A percentile compares a stretch with the other conserved stretches of the same genome.
These are phyloP conservation scores for Scutellaria minor DNA, from an alignment of 257 asterid genomes.

Conservation along the genomic window DNA sequence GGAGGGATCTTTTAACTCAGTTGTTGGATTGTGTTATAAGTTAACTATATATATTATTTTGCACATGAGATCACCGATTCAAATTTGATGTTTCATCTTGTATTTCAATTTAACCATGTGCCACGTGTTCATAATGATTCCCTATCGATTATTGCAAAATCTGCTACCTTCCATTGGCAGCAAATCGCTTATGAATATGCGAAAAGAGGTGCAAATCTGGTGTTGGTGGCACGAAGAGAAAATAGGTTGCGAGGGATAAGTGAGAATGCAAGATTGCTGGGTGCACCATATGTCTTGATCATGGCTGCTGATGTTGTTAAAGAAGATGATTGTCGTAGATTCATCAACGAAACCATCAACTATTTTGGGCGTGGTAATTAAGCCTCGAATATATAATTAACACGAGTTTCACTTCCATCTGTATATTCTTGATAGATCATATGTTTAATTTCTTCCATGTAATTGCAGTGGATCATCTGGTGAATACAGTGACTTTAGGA, in stretches of 20 bases:
- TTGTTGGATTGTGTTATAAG: too few relatives aligned
- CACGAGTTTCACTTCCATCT: not conserved
- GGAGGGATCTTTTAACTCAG: too few relatives aligned
- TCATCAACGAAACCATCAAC: slow-evolving; percentile 68
- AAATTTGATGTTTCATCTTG: too few relatives aligned
- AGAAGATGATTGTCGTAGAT: slow-evolving; percentile 89
- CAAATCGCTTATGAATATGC: slow-evolving; percentile 97
- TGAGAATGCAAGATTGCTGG: slow-evolving; percentile 69
- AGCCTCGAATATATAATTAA: too few relatives aligned
- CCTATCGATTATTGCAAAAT: not conserved
- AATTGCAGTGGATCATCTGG: slow-evolving; percentile 89
- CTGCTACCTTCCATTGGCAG: slow-evolving; percentile 42
- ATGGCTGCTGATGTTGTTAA: slow-evolving; percentile 97
- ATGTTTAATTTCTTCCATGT: not conserved
- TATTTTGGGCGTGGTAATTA: slow-evolving; percentile 62
- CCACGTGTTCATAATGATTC: too few relatives aligned
- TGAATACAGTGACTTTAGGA: slow-evolving; percentile 83
- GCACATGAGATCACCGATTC: too few relatives aligned
- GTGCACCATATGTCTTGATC: slow-evolving; percentile 65
- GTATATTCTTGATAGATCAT: not conserved
- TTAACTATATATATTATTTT: too few relatives aligned
- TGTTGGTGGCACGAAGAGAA: slow-evolving; percentile 84
- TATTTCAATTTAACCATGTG: too few relatives aligned
- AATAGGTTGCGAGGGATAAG: slow-evolving; percentile 73
- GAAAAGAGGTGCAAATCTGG: slow-evolving; percentile 78